phyloP scores from a whole-genome alignment of 345 rosid genomes.

The Aegle marmelos region DNA sequence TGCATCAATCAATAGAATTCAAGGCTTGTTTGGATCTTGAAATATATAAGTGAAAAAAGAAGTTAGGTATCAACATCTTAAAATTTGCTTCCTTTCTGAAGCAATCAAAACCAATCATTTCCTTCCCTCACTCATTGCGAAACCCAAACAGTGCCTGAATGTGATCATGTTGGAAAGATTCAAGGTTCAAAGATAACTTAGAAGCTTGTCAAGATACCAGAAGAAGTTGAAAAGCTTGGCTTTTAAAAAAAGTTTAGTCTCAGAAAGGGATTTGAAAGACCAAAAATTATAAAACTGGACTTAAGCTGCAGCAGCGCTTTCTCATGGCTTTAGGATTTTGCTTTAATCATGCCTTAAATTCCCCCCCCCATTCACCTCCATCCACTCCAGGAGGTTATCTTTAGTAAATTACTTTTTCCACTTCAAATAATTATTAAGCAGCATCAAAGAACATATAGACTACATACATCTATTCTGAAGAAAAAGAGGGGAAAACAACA shows the following conservation, averaged over 20 bases:
- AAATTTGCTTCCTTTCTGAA: not conserved
- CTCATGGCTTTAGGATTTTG: not conserved
- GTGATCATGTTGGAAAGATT: not conserved
- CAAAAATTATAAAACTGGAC: not conserved
- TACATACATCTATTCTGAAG: not conserved
- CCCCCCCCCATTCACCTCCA: no score
- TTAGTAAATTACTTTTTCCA: not conserved
- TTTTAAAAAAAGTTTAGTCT: not conserved
- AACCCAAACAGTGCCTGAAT: not conserved
- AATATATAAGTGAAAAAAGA: not conserved
- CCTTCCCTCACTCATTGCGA: not conserved
- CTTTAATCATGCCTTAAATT: not conserved
- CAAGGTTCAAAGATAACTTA: not conserved
- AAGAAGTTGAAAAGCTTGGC: not conserved
- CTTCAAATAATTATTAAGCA: not conserved
- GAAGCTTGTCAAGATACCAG: not conserved
- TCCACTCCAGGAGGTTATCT: not conserved
- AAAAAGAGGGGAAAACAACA: not conserved
- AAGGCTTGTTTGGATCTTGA: not conserved
- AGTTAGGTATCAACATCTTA: not conserved
- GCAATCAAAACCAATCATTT: not conserved
- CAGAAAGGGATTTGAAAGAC: not conserved
- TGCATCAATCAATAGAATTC: slow-evolving; percentile 9
- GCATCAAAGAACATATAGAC: not conserved
- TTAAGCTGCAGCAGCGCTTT: not conserved